Evolutionary conservation across 352 stramenopile species (phyloP), one percentile per base, ranked within the genome.

Genomic region (Phytophthora pinifolia): DNA sequence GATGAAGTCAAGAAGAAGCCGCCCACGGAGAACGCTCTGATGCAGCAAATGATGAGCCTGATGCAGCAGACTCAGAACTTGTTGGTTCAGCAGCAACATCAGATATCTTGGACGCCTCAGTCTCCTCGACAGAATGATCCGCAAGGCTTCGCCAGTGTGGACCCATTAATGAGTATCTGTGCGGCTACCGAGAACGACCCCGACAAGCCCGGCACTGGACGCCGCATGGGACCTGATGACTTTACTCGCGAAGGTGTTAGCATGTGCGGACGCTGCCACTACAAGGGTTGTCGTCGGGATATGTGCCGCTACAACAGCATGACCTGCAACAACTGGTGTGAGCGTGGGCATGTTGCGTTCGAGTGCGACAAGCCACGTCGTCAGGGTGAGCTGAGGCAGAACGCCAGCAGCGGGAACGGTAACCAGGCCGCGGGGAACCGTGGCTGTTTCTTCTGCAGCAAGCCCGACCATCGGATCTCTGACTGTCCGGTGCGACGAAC

Each of bases 241-340:
- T 44, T 17, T 17, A 44, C 18, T 0, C 36, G n/a, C 0, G 37
- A 44, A 4, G 6, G 37, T 14, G 30, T 44, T 0, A n/a, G 37
- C 15, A 17, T 27, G 9, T 44, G 37, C 9, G 37, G 17, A 9
- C 37, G 37, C 2, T 44, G 37, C 18, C 15, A 44, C 9, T 15
- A 17, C 8, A 25, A 27, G 3, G 37, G 18, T 9, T 44, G 37
- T 15, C 4, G 18, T 9, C 15, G 37, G 1, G 37, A 31, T 1
- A 44, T 20, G 6, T 44, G 37, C 18, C 37, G 37, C 9, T 44
- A 30, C 37, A 44, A 44, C 37, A 44, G 30, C 9, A 31, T 30
- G 37, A 45, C 37, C 9, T 32, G 18, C 20, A 27, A 27, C 22
- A 27, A 45, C 8, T 45, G 37, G 9, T 3, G 18, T 3, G 9